Percentiles rank a stretch among this genome's conserved stretches.
Evolutionary conservation across 1,139 yeast species (phyloP).

Genomic region (Yamadazyma spencermartinsiae): DNA sequence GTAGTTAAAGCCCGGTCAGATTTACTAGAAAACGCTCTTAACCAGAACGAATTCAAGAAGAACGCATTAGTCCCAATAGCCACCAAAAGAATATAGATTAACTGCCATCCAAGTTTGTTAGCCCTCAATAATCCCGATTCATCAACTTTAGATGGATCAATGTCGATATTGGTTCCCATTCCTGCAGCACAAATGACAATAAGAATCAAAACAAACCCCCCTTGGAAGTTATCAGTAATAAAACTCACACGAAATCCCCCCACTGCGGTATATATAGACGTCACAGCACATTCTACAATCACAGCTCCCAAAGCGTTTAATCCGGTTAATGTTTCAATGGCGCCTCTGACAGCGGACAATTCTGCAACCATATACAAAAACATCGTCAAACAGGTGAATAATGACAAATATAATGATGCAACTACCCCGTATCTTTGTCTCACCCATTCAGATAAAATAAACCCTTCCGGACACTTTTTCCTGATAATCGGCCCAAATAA

Average conservation of each 20-base stretch:
- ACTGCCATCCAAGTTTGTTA: constrained; percentile 83
- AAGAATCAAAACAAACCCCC: constrained; percentile 66
- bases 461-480: constrained; percentile 82
- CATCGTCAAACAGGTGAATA: constrained; percentile 82
- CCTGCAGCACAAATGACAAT: constrained; percentile 75
- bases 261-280: constrained; percentile 80
- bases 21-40: constrained; percentile 87
- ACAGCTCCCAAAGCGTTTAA: constrained; percentile 78
- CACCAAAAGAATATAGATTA: constrained; percentile 76
- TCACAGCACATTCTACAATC: constrained; percentile 84
- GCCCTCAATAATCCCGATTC: constrained; percentile 66
- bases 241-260: constrained; percentile 93
- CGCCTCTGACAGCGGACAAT: constrained; percentile 74
- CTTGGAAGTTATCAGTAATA: constrained; percentile 86
- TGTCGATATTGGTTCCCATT: constrained; percentile 73
- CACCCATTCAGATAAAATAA: constrained; percentile 95
- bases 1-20: constrained; percentile 72
- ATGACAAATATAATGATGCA: constrained; percentile 73
- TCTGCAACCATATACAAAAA: constrained; percentile 89
- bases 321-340: constrained; percentile 77
- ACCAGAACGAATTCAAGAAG: constrained; percentile 91
- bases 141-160: constrained; percentile 62
- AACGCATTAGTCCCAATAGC: constrained; percentile 91
- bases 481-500: constrained; percentile 80
- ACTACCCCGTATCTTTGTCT: constrained; percentile 73